Conservation (phyloP, 768 basidiomycete genomes). For the Rhizopogon sp. region DNA sequence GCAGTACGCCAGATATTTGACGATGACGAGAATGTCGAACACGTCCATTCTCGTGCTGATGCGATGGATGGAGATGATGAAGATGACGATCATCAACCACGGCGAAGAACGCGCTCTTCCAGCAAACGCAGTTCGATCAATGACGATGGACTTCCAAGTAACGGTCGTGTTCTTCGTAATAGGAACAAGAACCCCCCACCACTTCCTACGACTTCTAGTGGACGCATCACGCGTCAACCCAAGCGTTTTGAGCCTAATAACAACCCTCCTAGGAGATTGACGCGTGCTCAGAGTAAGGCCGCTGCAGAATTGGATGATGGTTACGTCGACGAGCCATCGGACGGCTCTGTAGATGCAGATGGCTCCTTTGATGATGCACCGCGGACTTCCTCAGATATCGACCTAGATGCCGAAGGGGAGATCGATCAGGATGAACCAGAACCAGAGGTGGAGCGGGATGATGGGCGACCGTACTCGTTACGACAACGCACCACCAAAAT, state of each 20-base stretch:
- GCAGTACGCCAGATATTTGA: conserved; percentile 7
- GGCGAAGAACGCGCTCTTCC: conserved; percentile 10
- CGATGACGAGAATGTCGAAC: conserved; percentile 5
- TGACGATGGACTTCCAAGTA: background rate
- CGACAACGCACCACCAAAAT: conserved; percentile 54
- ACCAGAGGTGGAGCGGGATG: conserved; percentile 33
- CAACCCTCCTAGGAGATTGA: conserved; percentile 6
- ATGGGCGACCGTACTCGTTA: conserved; percentile 47
- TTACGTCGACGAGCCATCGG: conserved; percentile 45
- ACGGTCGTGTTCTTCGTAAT: conserved; percentile 36
- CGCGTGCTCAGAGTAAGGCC: conserved; percentile 20
- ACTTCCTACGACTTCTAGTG: conserved; percentile 12
- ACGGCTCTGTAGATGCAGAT: conserved; percentile 49
- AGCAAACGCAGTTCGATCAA: conserved; percentile 13
- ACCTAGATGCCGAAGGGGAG: conserved; percentile 31
- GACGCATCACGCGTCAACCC: conserved; percentile 23
- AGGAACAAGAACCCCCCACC: conserved; percentile 28
- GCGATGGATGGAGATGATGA: conserved; percentile 24
- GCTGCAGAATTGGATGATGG: conserved; percentile 44
- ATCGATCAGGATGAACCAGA: conserved; percentile 38
- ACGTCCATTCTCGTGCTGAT: conserved; percentile 16
- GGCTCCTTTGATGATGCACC: conserved; percentile 54
- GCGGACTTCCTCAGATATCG: conserved; percentile 34
- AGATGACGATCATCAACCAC: conserved; percentile 23
- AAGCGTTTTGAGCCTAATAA: conserved; percentile 3